Evolutionary conservation across 1,284 basidiomycete species (phyloP), one percentile per base, ranked within the genome.

Genomic region (Marasmius oreades): DNA sequence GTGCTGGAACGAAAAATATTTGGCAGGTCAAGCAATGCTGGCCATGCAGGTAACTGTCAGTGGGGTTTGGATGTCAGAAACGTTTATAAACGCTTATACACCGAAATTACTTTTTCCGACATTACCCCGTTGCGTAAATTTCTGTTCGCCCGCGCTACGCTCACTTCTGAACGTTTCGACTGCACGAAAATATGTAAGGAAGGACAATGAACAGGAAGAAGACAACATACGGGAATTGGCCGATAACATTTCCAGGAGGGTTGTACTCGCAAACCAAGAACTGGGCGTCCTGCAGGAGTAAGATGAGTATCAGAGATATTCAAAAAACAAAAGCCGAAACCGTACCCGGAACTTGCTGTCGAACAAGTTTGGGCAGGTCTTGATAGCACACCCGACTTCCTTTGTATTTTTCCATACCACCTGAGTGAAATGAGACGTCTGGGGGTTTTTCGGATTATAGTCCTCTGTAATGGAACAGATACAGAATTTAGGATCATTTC

Each of bases 191-290:
- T n/a, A n/a, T n/a, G n/a, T n/a, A n/a, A n/a, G n/a, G n/a, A n/a
- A n/a, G n/a, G n/a, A n/a, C n/a, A n/a, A n/a, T n/a, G n/a, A n/a
- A n/a, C n/a, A n/a, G n/a, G n/a, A n/a, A n/a, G 36, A 5, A 2
- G 3, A 51, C 7, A 14, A 75, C 77, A 59, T 61, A 79, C 79
- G 65, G 61, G 61, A 79, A 81, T 56, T 73, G 61, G 26, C 79
- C 78, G n/a, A 75, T 72, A 58, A 81, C 69, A 63, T 81, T 82
- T 11, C 79, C 80, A 22, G 72, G 68, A 5, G 73, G 69, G 39
- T 58, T 70, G 63, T 81, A 82, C 62, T 82, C 77, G 67, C 79
- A 82, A 36, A 80, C 78, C 60, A 70, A 73, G 66, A 64, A 81
- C 36, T 73, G 74, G 58, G 34, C 18, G 4, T 26, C 34, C 31